A percentile compares a stretch with the other conserved stretches of the same genome.
Conservation (phyloP, 2,329 filamentous ascomycete genomes). For the Emericellopsis cladophorae region DNA sequence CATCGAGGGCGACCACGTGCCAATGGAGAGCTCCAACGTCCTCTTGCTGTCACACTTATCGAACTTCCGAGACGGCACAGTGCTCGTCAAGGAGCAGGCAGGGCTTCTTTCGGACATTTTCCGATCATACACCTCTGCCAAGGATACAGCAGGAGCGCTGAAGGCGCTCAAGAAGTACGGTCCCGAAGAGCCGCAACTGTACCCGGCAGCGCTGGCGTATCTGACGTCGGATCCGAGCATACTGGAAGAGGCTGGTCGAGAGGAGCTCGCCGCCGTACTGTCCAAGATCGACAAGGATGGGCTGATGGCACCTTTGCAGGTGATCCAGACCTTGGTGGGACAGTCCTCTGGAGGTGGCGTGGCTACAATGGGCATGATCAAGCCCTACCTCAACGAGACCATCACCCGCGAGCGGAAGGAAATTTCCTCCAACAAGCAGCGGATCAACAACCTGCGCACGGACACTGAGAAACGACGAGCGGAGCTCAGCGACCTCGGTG, state of each 20-base stretch:
- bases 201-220: slow-evolving; percentile 84
- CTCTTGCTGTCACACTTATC: slow-evolving; percentile 85
- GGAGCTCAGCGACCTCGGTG: slow-evolving; percentile 65
- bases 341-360: slow-evolving; percentile 42
- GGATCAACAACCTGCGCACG: slow-evolving; percentile 70
- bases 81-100: slow-evolving; percentile 86
- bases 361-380: slow-evolving; percentile 95
- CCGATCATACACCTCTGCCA: slow-evolving; percentile 83
- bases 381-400: slow-evolving; percentile 78
- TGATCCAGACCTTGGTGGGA: slow-evolving; percentile 81
- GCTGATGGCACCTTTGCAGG: slow-evolving; percentile 90
- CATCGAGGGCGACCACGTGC: slow-evolving; percentile 67
- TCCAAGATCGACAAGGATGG: slow-evolving; percentile 80
- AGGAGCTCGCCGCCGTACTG: slow-evolving; percentile 70
- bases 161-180: slow-evolving; percentile 87
- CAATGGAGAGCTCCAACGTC: slow-evolving; percentile 91
- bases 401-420: slow-evolving; percentile 82
- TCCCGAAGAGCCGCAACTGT: slow-evolving; percentile 78
- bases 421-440: slow-evolving; percentile 65
- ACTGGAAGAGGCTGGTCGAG: slow-evolving; percentile 69
- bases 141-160: slow-evolving; percentile 83
- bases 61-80: slow-evolving; percentile 79
- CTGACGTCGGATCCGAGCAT: slow-evolving; percentile 76
- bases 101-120: slow-evolving; percentile 92
- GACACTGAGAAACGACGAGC: slow-evolving; percentile 71